Conservation (phyloP, 2,329 filamentous ascomycete genomes). For the Paecilomyces formosus region DNA sequence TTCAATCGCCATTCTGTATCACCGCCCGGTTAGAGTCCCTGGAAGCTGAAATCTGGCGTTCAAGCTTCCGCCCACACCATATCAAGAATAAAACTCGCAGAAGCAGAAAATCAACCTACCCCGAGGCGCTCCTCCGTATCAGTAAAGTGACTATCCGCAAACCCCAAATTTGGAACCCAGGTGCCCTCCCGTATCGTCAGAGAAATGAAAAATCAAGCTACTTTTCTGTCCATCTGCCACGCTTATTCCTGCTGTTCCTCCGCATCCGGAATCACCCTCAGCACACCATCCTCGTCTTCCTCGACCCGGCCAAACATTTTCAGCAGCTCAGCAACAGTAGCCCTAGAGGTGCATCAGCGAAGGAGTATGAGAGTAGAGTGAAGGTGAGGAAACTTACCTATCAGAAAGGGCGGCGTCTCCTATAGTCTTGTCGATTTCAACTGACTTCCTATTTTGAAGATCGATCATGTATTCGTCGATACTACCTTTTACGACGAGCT, state of each 20-base stretch:
- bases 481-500: constrained; percentile 48
- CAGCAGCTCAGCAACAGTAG: neutral
- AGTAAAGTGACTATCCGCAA: neutral
- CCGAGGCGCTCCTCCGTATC: neutral
- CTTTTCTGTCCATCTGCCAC: neutral
- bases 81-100: neutral
- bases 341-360: neutral
- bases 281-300: neutral
- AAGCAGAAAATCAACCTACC: neutral
- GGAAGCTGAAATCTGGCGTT: neutral
- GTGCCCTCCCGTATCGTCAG: neutral
- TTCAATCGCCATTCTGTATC: neutral
- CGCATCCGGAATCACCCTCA: neutral
- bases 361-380: neutral
- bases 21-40: neutral
- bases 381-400: neutral
- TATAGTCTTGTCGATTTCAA: constrained; percentile 16
- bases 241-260: neutral
- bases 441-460: constrained; percentile 50
- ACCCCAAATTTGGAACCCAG: neutral
- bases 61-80: neutral
- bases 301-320: neutral
- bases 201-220: neutral
- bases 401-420: constrained; percentile 11
- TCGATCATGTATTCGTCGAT: constrained; percentile 52